These are phyloP conservation scores for Thermothielavioides terrestris DNA, from an alignment of 495 filamentous ascomycete species.

Conservation along the genomic window DNA sequence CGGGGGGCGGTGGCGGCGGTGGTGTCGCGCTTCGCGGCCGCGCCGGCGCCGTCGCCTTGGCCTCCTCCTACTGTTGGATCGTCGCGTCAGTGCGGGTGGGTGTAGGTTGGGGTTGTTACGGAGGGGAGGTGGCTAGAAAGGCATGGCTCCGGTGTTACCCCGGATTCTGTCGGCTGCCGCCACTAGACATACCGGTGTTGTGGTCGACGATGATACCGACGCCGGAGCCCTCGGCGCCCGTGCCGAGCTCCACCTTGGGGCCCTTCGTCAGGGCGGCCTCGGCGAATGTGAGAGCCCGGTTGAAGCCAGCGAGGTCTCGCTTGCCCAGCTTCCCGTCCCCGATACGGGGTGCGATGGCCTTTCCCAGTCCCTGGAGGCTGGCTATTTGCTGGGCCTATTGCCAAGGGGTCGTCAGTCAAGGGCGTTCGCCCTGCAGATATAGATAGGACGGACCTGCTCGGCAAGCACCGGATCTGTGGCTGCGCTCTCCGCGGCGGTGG, in stretches of 20 bases:
- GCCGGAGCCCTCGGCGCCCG: slow-evolving; percentile 38
- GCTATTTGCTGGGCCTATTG: slow-evolving; percentile 30
- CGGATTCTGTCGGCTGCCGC: no score
- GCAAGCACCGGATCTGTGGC: slow-evolving; percentile 29
- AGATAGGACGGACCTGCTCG: slow-evolving; percentile 17
- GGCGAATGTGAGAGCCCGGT: slow-evolving; percentile 40
- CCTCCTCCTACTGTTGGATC: background rate
- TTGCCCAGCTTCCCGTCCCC: slow-evolving; percentile 14
- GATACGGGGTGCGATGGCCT: slow-evolving; percentile 39
- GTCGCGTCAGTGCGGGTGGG: background rate
- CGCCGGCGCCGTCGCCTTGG: background rate
- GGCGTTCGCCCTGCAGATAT: background rate
- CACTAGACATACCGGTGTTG: slow-evolving; percentile 20
- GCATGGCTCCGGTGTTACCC: no score
- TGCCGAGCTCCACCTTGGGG: slow-evolving; percentile 39
- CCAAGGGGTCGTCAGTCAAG: background rate
- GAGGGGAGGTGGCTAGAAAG: no score
- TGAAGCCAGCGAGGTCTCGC: slow-evolving; percentile 40
- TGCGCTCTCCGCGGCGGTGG: slow-evolving; percentile 18
- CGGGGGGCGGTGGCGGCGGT: slow-evolving; percentile 23
- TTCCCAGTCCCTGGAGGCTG: slow-evolving; percentile 41
- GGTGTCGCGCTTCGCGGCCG: slow-evolving; percentile 24
- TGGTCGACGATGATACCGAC: slow-evolving; percentile 44
- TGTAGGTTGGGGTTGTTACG: background rate
- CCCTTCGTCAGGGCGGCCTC: slow-evolving; percentile 39